phyloP scores from a whole-genome alignment of 164 flowering plant genomes.

The Malania oleifera region DNA sequence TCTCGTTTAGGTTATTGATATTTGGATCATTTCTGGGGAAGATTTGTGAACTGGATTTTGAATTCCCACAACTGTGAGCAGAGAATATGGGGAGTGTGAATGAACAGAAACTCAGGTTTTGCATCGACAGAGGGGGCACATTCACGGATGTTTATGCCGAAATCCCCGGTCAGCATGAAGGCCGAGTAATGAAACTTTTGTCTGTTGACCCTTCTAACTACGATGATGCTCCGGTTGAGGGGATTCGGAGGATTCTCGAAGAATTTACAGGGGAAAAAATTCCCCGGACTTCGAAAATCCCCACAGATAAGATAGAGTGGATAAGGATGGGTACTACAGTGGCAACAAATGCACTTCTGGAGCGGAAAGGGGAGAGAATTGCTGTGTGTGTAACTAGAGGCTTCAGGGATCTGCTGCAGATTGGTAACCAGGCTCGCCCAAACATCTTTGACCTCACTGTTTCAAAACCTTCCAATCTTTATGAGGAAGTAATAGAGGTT shows the following conservation, averaged over 20 bases:
- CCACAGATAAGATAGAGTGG: conserved; percentile 93
- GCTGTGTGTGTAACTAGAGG: conserved; percentile 91
- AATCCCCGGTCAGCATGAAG: conserved; percentile 63
- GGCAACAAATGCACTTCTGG: conserved; percentile 92
- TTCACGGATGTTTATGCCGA: conserved; percentile 99
- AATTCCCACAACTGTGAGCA: too few relatives aligned
- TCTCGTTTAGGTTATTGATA: too few relatives aligned
- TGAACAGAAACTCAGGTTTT: conserved; percentile 52
- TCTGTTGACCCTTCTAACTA: conserved; percentile 95
- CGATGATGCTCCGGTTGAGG: conserved; percentile 96
- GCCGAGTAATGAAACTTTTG: conserved; percentile 73
- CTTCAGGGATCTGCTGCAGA: conserved; percentile 83
- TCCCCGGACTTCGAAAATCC: conserved; percentile 62
- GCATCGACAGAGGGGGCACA: conserved; percentile 96
- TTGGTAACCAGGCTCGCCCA: conserved; percentile 97
- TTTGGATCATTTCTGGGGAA: too few relatives aligned
- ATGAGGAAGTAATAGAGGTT: conserved; percentile 83
- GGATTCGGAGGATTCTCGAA: conserved; percentile 85
- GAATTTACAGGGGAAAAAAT: conserved; percentile 73
- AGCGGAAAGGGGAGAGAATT: conserved; percentile 91
- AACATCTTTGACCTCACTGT: conserved; percentile 89
- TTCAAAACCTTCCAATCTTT: conserved; percentile 77
- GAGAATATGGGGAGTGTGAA: conserved; percentile 47
- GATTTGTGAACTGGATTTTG: too few relatives aligned
- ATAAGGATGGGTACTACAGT: conserved; percentile 98